phyloP scores from a whole-genome alignment of 768 basidiomycete species.

The Tulasnella calospora region DNA sequence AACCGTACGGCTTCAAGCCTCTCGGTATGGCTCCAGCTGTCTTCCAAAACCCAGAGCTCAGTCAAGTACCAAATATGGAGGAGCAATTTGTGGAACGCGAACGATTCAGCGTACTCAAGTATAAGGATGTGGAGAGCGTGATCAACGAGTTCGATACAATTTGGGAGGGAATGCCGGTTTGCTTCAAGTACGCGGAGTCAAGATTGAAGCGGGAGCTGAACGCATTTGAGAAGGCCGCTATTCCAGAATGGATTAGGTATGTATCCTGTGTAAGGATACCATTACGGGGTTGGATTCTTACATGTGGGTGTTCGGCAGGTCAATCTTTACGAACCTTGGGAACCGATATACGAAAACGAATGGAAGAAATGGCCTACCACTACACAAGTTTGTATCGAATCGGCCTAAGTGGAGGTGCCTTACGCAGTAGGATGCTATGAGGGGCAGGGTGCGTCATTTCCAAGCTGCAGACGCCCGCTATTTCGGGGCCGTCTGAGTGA shows the following conservation, averaged over 20 bases:
- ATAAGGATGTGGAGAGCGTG: background rate
- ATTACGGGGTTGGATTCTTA: background rate
- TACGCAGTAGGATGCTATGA: background rate
- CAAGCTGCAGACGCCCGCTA: too few species aligned
- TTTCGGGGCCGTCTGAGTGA: too few species aligned
- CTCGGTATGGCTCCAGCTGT: slow-evolving; percentile 6
- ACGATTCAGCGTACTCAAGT: slow-evolving; percentile 1
- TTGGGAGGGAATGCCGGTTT: background rate
- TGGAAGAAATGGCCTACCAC: background rate
- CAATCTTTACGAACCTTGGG: background rate
- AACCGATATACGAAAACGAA: background rate
- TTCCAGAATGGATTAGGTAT: background rate
- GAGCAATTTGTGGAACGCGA: background rate
- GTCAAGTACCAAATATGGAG: background rate
- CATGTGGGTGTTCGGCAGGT: background rate
- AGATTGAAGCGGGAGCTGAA: background rate
- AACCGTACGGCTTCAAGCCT: background rate
- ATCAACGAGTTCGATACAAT: background rate
- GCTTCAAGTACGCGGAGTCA: background rate
- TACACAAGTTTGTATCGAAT: background rate
- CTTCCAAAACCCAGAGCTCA: background rate
- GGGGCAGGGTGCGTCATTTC: too few species aligned
- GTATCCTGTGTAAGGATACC: background rate
- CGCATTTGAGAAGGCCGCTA: background rate
- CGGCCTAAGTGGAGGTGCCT: background rate